Base-by-base conservation (phyloP, 1,284 basidiomycete species). In the Fomitopsis schrenkii region DNA sequence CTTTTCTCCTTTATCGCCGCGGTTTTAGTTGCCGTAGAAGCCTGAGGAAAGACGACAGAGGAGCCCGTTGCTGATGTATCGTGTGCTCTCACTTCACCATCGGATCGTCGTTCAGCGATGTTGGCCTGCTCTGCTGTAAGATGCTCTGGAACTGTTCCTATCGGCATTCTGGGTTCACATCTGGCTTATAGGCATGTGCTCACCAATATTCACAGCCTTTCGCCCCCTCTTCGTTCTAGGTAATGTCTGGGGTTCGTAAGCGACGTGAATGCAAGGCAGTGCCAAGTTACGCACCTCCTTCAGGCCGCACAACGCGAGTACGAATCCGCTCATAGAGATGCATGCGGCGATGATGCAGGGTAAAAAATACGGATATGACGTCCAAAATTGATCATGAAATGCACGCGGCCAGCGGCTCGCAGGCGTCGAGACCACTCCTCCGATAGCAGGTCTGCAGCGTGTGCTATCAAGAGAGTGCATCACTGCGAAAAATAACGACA, bases 291-390 rank as follows among this genome's bases (percentile, higher is more conserved):
- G 12, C 74, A 84, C 86, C 73, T 91, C 88, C 63, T 84, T 80
- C 48, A 90, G 73, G 67, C 81, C 85, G 35, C 41, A 76, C 75
- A 0, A 46, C 6, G 82, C 80, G 3, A 85, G 70, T 5, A 83
- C 15, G 75, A 82, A 85, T 15, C 81, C 79, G 10, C 83, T 53
- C 22, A 78, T 64, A 7, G 84, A 79, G 63, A 83, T 80, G 3
- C 78, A 78, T 1, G 85, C 85, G 0, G 83, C 77, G 8, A 87
- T 75, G 38, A 85, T 78, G 62, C 87, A 91, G 5, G 88, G 84
- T 46, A 91, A 74, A 69, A 91, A 88, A 69, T 90, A 90, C 0
- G 88, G 88, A 66, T 89, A 85, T 53, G 75, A 77, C 61, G 78
- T 81, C 67, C 87, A 76, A 68, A 91, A 88, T n/a, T 76, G 72